Conservation (phyloP, 768 basidiomycete species). For the Xerocomellus intermedius region DNA sequence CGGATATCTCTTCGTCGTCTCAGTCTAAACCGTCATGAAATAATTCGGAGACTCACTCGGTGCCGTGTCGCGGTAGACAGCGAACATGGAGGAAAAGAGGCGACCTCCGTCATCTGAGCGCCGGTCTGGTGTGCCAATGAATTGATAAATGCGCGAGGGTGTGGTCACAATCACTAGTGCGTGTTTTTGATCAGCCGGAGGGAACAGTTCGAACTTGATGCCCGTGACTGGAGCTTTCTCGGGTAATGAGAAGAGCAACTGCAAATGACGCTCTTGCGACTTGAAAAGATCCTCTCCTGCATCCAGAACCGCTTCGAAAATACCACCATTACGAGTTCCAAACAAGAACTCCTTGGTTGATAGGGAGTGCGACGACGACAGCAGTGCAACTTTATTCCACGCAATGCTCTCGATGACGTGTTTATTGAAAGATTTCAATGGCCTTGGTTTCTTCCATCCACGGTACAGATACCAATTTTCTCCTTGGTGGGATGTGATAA, state of each 20-base stretch:
- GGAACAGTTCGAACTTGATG: slow-evolving; percentile 75
- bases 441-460: slow-evolving; percentile 78
- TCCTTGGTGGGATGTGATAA: slow-evolving; percentile 82
- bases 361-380: slow-evolving; percentile 63
- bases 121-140: slow-evolving; percentile 65
- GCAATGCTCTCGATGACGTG: slow-evolving; percentile 88
- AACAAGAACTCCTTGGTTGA: slow-evolving; percentile 85
- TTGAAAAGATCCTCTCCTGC: slow-evolving; percentile 92
- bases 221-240: slow-evolving; percentile 85
- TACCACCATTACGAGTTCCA: slow-evolving; percentile 78
- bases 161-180: slow-evolving; percentile 82
- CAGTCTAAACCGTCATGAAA: slow-evolving; percentile 12
- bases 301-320: slow-evolving; percentile 88
- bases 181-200: slow-evolving; percentile 58
- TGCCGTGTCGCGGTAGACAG: slow-evolving; percentile 66
- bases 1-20: slow-evolving; percentile 71
- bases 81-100: slow-evolving; percentile 73
- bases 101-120: slow-evolving; percentile 73
- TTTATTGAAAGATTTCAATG: slow-evolving; percentile 71
- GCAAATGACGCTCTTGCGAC: slow-evolving; percentile 77
- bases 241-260: slow-evolving; percentile 70
- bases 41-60: slow-evolving; percentile 62
- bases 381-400: slow-evolving; percentile 76
- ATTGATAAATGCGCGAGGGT: slow-evolving; percentile 86
- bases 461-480: slow-evolving; percentile 92